Conservation (phyloP, 139 green algal species). For the Chlorokybus atmophyticus region DNA sequence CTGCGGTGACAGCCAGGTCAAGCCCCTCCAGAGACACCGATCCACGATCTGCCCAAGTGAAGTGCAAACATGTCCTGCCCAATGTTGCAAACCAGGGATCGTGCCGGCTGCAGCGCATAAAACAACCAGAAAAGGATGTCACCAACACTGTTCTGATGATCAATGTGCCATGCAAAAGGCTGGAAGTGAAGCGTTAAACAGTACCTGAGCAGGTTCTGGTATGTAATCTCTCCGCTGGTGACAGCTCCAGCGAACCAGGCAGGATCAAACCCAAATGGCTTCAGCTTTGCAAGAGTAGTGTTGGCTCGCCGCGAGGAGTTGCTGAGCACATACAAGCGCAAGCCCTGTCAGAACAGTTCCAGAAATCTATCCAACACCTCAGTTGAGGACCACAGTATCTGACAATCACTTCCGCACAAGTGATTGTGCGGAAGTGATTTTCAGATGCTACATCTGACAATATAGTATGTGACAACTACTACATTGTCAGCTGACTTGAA, state of each 20-base stretch:
- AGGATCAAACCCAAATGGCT: slow-evolving; percentile 57
- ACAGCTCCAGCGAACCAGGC: slow-evolving; percentile 53
- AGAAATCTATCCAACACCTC: too few species aligned
- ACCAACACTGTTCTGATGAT: too few species aligned
- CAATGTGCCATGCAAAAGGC: too few species aligned
- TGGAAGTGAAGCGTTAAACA: too few species aligned
- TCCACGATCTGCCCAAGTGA: slow-evolving; percentile 59
- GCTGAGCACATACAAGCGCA: slow-evolving; percentile 37
- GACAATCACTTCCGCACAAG: background rate
- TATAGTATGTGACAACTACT: background rate
- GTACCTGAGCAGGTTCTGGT: slow-evolving; percentile 22
- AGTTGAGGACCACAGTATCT: background rate
- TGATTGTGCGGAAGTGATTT: background rate
- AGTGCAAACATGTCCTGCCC: slow-evolving; percentile 46
- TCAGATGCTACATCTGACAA: background rate
- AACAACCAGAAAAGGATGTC: too few species aligned
- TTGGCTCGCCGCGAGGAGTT: slow-evolving; percentile 55
- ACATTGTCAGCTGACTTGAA: background rate
- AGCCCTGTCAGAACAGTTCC: too few species aligned
- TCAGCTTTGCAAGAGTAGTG: slow-evolving; percentile 40
- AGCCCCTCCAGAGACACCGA: slow-evolving; percentile 11
- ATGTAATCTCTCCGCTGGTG: slow-evolving; percentile 67
- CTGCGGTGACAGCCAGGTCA: slow-evolving; percentile 15
- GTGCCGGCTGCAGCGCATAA: slow-evolving; percentile 8
- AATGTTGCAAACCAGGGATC: slow-evolving; percentile 23